Evolutionary conservation across 345 rosid genomes (phyloP), one percentile per base, ranked within the genome.

Genomic region (Salix brachista): DNA sequence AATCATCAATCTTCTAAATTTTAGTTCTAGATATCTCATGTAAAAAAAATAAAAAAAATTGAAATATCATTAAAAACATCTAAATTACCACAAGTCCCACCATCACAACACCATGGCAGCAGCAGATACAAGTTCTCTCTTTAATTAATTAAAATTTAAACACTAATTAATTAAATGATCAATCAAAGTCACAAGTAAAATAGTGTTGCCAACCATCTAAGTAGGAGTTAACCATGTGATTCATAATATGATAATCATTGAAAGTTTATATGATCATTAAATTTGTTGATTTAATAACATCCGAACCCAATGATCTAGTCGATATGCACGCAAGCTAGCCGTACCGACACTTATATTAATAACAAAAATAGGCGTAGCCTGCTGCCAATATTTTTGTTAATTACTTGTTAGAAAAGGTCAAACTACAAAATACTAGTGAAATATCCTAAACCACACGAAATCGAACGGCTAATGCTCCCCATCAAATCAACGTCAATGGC

Each of bases 381-480:
- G n/a, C n/a, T n/a, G n/a, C n/a, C n/a, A n/a, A n/a, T n/a, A n/a
- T n/a, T 21, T 54, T 54, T 54, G 25, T 41, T 41, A 41, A 42
- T 17, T 73, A 42, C 12, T 68, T 26, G 74, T 75, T 71, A 72
- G 79, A 70, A 76, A 62, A 30, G 58, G 82, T 76, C 78, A 83
- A 71, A 67, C 66, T 14, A 30, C 23, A 21, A 21, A 54, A 2
- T 54, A 54, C 60, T 54, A 2, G 60, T 2, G 19, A 66, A 66
- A 8, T 58, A 70, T 65, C 66, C 23, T 28, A 65, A 34, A 52
- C 69, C 41, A 48, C 61, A 75, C 73, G 69, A 60, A 36, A 84
- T 80, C 85, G 71, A 68, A 73, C 85, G 85, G 84, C 81, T 76
- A 65, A 17, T 0, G 42, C 58, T 48, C 65, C 25, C 69, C 48